Percentiles rank a stretch among this genome's conserved stretches.
Evolutionary conservation across 768 basidiomycete genomes (phyloP).

Genomic region (Mycena alexandri): DNA sequence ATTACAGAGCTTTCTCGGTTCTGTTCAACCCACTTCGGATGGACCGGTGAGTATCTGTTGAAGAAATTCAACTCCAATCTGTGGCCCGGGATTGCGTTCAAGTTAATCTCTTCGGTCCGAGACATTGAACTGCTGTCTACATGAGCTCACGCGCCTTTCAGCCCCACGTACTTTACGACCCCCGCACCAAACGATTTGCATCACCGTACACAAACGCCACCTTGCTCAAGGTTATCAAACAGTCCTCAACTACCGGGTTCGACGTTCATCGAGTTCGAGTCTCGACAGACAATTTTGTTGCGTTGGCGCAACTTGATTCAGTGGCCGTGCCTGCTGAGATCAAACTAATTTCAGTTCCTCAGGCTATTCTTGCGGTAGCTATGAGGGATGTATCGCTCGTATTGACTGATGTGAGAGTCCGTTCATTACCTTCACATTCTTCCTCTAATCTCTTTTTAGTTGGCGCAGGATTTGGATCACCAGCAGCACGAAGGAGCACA

Average conservation of each 20-base stretch:
- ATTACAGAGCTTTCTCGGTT: neutral
- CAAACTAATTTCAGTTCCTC: no score
- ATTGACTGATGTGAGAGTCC: no score
- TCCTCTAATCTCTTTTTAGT: no score
- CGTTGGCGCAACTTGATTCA: no score
- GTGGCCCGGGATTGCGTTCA: constrained; percentile 3
- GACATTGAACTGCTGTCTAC: neutral
- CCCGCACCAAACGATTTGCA: neutral
- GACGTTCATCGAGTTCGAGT: constrained; percentile 4
- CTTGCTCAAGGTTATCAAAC: neutral
- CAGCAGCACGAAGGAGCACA: no score
- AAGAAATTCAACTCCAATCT: neutral
- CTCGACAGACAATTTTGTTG: neutral
- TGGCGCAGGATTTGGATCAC: no score
- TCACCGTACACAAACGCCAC: neutral
- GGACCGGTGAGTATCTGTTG: neutral
- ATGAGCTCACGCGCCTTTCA: neutral
- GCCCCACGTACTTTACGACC: neutral
- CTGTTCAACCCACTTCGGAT: neutral
- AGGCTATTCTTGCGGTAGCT: no score
- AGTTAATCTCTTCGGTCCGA: neutral
- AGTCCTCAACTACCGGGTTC: neutral
- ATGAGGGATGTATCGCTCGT: no score
- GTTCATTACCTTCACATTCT: no score
- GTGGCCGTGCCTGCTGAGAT: no score